Conservation (phyloP, 2,329 filamentous ascomycete species). For the Clonostachys chloroleuca region DNA sequence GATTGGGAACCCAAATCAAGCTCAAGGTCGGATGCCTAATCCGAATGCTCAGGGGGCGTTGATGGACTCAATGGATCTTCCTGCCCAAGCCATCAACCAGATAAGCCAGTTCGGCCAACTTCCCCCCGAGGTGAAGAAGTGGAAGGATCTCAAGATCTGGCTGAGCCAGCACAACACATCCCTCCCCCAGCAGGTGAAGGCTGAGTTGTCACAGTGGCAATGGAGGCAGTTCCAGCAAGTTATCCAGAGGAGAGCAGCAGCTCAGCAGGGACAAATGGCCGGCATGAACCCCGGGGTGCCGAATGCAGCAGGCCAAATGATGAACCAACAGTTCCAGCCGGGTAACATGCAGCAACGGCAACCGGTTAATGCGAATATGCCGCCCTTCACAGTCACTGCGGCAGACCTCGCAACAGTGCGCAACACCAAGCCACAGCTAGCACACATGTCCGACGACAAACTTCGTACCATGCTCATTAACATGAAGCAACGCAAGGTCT, state of each 20-base stretch:
- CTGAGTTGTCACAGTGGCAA: slow-evolving; percentile 26
- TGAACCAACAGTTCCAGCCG: background rate
- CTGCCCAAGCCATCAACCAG: slow-evolving; percentile 18
- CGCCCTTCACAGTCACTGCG: slow-evolving; percentile 15
- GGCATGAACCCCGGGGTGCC: background rate
- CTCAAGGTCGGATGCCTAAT: slow-evolving; percentile 10
- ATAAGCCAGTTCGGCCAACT: slow-evolving; percentile 20
- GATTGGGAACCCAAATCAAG: slow-evolving; percentile 14
- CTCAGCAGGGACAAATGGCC: slow-evolving; percentile 9
- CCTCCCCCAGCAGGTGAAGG: slow-evolving; percentile 20
- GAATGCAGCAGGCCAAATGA: slow-evolving; percentile 7
- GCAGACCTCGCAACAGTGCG: slow-evolving; percentile 25
- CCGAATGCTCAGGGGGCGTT: slow-evolving; percentile 25
- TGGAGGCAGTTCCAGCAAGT: slow-evolving; percentile 30
- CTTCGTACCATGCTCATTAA: slow-evolving; percentile 20
- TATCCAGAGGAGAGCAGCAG: slow-evolving; percentile 16
- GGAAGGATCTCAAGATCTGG: slow-evolving; percentile 40
- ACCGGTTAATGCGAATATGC: slow-evolving; percentile 17
- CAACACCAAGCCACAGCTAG: slow-evolving; percentile 13
- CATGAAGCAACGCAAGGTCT: slow-evolving; percentile 18
- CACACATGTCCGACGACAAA: slow-evolving; percentile 23
- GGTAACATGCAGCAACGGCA: slow-evolving; percentile 16
- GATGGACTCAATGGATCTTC: slow-evolving; percentile 46
- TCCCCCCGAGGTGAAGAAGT: slow-evolving; percentile 41
- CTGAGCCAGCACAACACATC: slow-evolving; percentile 26